These are phyloP conservation scores for Alternaria consortialis DNA, from an alignment of 2,329 filamentous ascomycete genomes.

Conservation along the genomic window DNA sequence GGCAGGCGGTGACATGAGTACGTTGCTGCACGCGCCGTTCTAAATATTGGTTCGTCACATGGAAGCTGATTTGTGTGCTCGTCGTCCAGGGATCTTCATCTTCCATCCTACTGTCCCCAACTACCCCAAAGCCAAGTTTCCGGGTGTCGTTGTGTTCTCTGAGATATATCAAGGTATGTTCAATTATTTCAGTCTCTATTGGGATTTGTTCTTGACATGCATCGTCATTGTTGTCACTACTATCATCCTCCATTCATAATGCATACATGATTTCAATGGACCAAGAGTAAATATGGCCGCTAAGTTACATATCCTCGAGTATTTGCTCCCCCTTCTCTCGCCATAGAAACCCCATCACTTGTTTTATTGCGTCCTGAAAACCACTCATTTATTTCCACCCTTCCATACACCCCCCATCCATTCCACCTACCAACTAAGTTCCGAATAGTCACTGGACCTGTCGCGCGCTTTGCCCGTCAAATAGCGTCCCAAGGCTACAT, in stretches of 20 bases:
- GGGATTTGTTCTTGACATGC: neutral
- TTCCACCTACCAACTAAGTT: neutral
- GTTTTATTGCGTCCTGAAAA: neutral
- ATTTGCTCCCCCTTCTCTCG: neutral
- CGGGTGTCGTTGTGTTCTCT: slow-evolving; percentile 86
- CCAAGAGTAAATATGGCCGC: neutral
- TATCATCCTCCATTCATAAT: neutral
- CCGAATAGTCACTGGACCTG: slow-evolving; percentile 78
- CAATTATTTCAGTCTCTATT: neutral
- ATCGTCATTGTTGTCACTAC: neutral
- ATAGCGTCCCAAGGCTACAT: slow-evolving; percentile 95
- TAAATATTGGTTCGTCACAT: slow-evolving; percentile 10
- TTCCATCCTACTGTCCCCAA: slow-evolving; percentile 86
- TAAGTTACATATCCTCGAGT: neutral
- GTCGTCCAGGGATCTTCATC: slow-evolving; percentile 77
- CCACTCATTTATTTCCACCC: neutral
- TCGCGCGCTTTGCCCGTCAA: slow-evolving; percentile 87
- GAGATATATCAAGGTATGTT: slow-evolving; percentile 90
- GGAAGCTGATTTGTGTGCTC: slow-evolving; percentile 1
- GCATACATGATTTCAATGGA: neutral
- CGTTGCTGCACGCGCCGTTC: slow-evolving; percentile 4
- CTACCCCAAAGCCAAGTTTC: slow-evolving; percentile 89
- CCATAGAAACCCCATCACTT: neutral
- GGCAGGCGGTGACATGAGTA: slow-evolving; percentile 68
- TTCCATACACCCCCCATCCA: neutral